phyloP scores from a whole-genome alignment of 225 moss, liverwort and hornwort genomes.

The Neckera pumila region DNA sequence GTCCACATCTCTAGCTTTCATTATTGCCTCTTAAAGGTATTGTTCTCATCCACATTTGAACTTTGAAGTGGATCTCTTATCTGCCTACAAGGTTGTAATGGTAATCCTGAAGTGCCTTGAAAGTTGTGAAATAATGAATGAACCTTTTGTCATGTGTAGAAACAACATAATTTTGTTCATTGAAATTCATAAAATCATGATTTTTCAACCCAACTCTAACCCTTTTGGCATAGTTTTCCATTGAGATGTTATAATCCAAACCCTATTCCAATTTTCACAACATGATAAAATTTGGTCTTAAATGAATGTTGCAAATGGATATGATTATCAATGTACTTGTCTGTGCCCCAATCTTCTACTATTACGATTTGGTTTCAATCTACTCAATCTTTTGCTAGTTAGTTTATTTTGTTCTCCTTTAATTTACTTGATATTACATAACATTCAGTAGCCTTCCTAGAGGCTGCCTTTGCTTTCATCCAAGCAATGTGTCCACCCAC shows the following conservation, averaged over 20 bases:
- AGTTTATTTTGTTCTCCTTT: neutral
- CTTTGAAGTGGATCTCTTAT: neutral
- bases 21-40: rapidly evolving
- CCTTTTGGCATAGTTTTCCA: neutral
- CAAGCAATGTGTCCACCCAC: too few species aligned
- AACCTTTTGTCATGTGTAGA: neutral
- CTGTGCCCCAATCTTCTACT: neutral
- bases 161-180: rapidly evolving
- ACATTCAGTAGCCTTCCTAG: too few species aligned
- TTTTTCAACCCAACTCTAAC: neutral
- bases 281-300: neutral
- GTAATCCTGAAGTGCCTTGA: rapidly evolving
- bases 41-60: neutral
- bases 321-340: neutral
- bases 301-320: neutral
- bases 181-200: neutral
- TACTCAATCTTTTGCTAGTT: neutral
- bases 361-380: neutral
- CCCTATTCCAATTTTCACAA: neutral
- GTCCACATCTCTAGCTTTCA: neutral
- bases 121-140: neutral
- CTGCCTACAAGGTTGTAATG: neutral
- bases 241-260: too few species aligned
- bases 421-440: neutral
- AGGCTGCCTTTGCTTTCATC: too few species aligned